Conservation (phyloP, 2,329 filamentous ascomycete genomes). For the Trichoderma polysporum region DNA sequence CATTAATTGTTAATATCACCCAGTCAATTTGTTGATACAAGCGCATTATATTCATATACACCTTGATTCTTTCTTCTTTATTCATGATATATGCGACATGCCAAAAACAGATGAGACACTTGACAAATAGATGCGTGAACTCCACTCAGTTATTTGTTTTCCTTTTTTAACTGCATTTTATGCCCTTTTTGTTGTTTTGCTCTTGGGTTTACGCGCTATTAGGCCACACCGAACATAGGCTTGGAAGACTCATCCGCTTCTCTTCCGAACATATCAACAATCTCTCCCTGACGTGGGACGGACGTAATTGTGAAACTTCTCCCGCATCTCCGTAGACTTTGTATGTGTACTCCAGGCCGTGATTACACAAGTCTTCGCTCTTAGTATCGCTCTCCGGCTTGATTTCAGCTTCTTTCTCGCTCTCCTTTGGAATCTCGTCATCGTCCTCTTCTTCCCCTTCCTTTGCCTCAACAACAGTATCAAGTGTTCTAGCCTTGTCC, state of each 20-base stretch:
- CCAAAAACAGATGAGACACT: not conserved
- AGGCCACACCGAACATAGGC: constrained; percentile 29
- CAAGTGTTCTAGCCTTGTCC: constrained; percentile 19
- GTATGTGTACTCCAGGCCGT: constrained; percentile 16
- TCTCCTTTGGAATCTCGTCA: not conserved
- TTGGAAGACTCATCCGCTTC: constrained; percentile 34
- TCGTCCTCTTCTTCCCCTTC: not conserved
- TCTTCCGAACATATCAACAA: not conserved
- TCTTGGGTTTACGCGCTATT: constrained; percentile 1
- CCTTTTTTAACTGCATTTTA: not conserved
- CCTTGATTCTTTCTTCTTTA: not conserved
- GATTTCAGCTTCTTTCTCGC: not conserved
- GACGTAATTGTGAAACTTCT: not conserved
- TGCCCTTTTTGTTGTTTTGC: not conserved
- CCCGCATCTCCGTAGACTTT: not conserved
- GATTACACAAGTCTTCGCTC: constrained; percentile 10
- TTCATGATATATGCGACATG: not conserved
- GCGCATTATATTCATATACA: not conserved
- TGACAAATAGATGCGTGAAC: not conserved
- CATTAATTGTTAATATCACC: constrained; percentile 19
- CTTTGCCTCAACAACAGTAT: constrained; percentile 30
- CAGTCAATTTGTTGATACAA: not conserved
- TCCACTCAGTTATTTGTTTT: not conserved
- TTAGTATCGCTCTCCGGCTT: not conserved
- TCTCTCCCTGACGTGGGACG: not conserved